Conservation (phyloP, 257 asterid species). For the Nicotiana paniculata region DNA sequence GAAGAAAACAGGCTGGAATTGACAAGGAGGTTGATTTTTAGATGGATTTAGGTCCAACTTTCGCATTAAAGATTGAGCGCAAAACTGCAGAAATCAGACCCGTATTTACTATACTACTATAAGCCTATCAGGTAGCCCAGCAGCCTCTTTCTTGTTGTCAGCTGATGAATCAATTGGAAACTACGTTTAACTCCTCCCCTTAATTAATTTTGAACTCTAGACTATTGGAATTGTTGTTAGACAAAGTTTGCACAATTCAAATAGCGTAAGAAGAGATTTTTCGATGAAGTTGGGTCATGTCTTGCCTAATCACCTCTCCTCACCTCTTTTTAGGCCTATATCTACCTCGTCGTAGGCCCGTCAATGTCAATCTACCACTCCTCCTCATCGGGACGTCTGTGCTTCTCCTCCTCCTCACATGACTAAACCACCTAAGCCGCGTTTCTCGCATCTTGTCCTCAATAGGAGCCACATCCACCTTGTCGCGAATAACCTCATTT, state of each 20-base stretch:
- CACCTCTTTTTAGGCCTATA: no score
- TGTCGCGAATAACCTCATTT: no score
- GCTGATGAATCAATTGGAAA: neutral
- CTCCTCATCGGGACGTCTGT: no score
- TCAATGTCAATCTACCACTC: no score
- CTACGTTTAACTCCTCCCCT: neutral
- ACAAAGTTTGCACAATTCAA: neutral
- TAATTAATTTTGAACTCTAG: neutral
- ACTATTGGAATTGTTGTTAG: neutral
- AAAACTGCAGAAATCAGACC: neutral
- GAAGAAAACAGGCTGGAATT: conserved; percentile 6
- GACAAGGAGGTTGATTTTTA: conserved; percentile 2
- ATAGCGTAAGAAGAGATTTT: no score
- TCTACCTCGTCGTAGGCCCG: no score
- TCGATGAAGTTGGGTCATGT: no score
- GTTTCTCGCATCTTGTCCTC: no score
- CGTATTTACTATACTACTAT: neutral
- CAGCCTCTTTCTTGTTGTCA: conserved; percentile 1
- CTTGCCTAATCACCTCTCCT: no score
- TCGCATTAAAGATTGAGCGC: conserved; percentile 6
- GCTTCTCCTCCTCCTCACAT: no score
- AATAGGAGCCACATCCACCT: no score
- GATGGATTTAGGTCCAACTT: conserved; percentile 4
- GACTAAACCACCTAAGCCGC: no score
- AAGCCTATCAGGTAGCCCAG: neutral